These are phyloP conservation scores for Apiospora koreana DNA, from an alignment of 2,329 filamentous ascomycete genomes.

Conservation along the genomic window DNA sequence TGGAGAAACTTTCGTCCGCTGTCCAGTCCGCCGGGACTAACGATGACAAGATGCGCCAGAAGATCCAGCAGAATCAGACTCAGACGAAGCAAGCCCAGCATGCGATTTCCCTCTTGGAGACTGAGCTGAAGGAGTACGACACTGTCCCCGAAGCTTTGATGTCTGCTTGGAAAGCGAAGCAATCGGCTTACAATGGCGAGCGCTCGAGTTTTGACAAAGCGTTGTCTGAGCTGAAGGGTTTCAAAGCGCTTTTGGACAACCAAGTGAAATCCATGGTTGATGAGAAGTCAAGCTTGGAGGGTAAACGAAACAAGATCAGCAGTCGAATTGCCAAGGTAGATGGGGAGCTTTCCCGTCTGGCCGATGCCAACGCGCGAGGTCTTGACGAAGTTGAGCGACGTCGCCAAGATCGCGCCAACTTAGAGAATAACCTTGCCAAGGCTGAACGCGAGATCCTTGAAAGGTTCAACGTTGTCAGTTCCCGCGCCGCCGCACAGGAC, in stretches of 20 bases:
- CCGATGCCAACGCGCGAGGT: slow-evolving; percentile 66
- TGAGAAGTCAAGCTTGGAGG: slow-evolving; percentile 63
- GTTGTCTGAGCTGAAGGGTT: slow-evolving; percentile 53
- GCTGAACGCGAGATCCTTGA: slow-evolving; percentile 47
- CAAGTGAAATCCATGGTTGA: slow-evolving; percentile 64
- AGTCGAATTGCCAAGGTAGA: slow-evolving; percentile 72
- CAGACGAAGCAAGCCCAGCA: slow-evolving; percentile 67
- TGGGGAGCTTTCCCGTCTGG: slow-evolving; percentile 70
- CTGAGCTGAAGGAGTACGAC: slow-evolving; percentile 65
- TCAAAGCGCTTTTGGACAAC: slow-evolving; percentile 63
- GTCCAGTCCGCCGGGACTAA: slow-evolving; percentile 70
- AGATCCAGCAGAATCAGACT: slow-evolving; percentile 73
- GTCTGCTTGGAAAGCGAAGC: slow-evolving; percentile 55
- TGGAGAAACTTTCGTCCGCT: slow-evolving; percentile 67
- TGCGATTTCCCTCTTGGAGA: slow-evolving; percentile 54
- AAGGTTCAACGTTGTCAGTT: slow-evolving; percentile 38
- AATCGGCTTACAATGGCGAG: slow-evolving; percentile 54
- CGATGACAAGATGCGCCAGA: slow-evolving; percentile 75
- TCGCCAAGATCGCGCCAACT: slow-evolving; percentile 49
- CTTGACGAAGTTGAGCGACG: slow-evolving; percentile 64
- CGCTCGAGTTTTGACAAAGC: slow-evolving; percentile 62
- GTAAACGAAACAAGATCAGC: slow-evolving; percentile 72
- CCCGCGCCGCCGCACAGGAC: slow-evolving; percentile 40
- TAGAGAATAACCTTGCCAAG: slow-evolving; percentile 47
- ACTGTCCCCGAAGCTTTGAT: slow-evolving; percentile 63